A percentile compares a stretch with the other conserved stretches of the same genome.
Conservation (phyloP, 768 basidiomycete genomes). For the Mycena indigotica region DNA sequence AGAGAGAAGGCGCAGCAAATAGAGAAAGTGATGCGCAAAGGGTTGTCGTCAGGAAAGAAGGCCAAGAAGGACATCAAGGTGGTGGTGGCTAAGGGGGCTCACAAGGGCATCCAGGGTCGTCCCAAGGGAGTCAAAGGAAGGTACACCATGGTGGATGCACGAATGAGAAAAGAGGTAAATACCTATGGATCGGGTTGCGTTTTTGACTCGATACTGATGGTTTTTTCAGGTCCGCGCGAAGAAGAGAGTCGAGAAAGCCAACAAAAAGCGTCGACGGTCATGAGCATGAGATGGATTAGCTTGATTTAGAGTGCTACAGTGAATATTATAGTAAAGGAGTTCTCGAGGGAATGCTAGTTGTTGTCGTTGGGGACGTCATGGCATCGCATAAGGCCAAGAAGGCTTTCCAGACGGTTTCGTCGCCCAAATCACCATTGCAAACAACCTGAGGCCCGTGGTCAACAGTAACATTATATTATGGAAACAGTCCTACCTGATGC, state of each 20-base stretch:
- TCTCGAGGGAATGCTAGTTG: no score
- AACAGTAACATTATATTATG: conserved; percentile 4
- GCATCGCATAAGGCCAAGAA: conserved; percentile 38
- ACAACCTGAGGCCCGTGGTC: conserved; percentile 35
- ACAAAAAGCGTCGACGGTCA: conserved; percentile 56
- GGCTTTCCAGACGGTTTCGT: conserved; percentile 46
- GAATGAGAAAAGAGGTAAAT: conserved; percentile 90
- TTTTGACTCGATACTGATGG: no score
- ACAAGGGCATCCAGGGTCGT: conserved; percentile 87
- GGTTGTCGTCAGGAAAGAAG: conserved; percentile 67
- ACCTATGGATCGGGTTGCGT: no score
- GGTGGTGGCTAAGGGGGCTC: conserved; percentile 88
- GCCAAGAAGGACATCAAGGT: conserved; percentile 76
- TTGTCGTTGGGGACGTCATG: conserved; percentile 34
- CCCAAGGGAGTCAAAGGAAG: conserved; percentile 96
- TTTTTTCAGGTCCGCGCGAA: conserved; percentile 70
- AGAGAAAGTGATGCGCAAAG: conserved; percentile 86
- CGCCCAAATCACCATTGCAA: conserved; percentile 39
- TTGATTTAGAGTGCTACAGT: not conserved
- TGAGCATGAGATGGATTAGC: conserved; percentile 19
- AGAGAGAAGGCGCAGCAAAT: conserved; percentile 93
- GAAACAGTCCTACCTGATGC: conserved; percentile 51
- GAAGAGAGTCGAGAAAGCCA: conserved; percentile 77
- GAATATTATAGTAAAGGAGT: not conserved
- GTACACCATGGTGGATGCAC: conserved; percentile 90